Evolutionary conservation across 257 asterid genomes (phyloP).

Genomic region (Forsythia viridissima): DNA sequence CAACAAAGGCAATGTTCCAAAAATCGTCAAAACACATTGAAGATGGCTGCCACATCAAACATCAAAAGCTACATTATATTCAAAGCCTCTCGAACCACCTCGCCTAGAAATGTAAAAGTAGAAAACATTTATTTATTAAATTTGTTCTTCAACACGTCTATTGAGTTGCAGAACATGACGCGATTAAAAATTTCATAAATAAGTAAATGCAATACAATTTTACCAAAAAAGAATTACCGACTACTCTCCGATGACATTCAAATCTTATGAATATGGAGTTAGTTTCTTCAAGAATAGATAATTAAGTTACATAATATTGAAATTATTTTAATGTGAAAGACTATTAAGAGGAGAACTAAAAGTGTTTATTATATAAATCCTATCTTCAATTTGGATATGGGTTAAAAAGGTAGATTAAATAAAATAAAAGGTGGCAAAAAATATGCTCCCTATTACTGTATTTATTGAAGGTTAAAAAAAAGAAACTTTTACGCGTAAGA

Average conservation of each 20-base stretch:
- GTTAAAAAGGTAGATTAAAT: not conserved
- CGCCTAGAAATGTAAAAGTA: no score
- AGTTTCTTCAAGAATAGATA: not conserved
- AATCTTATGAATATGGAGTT: not conserved
- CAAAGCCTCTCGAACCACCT: not conserved
- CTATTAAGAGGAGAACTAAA: not conserved
- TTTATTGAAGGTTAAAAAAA: not conserved
- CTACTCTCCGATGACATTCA: not conserved
- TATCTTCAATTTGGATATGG: not conserved
- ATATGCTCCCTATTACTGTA: not conserved
- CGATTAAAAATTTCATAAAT: not conserved
- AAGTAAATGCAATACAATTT: no score
- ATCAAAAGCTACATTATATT: not conserved
- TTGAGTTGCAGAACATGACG: not conserved
- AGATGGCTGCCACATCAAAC: not conserved
- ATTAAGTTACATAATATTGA: not conserved
- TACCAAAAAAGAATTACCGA: not conserved
- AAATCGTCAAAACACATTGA: constrained; percentile 13
- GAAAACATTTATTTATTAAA: no score
- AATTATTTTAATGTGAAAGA: not conserved
- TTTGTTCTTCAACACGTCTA: no score
- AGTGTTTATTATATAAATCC: not conserved
- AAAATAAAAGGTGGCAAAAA: not conserved
- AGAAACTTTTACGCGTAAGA: not conserved
- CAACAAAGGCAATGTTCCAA: constrained; percentile 7